Evolutionary conservation across 106 monocot species (phyloP), one percentile per base, ranked within the genome.

Genomic region (Chionographis japonica): DNA sequence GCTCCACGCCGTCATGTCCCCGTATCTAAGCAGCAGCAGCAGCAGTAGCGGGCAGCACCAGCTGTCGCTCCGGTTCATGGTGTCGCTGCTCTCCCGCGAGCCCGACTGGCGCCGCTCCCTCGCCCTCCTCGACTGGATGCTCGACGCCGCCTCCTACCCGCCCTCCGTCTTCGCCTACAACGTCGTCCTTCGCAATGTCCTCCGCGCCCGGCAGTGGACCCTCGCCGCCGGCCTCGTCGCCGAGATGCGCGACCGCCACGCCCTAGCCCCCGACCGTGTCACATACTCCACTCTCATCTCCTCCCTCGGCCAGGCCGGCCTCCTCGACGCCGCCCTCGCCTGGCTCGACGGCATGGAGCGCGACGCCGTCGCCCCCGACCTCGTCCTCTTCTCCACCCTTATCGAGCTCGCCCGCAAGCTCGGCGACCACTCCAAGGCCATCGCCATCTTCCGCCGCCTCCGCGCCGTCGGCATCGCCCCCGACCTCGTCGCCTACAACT

Each of bases 101-200:
- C 65, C 85, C 40, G 87, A 87, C 68, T 74, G 69, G 70, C 83
- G 81, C 36, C 92, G 98, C 58, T 84, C 90, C 70, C 79, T 98
- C 64, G 98, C 98, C 56, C 78, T 98, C 50, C 87, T 98, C 55
- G 98, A 98, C 82, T 95, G 91, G 95, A 88, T 91, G 94, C 62
- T 68, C 71, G 79, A 74, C 42, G 38, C 49, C 56, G 80, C 87
- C 58, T n/a, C 6, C 68, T 92, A 85, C 70, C 79, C 65, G 15
- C 79, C 85, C 4, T 78, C 86, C 53, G 62, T 78, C 67, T 59
- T 70, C 79, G 78, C 87, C 70, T 93, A 82, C 85, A 98, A 93
- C 66, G 80, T 93, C 62, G 83, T 82, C 74, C 74, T 97, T 53
- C 89, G 97, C 74, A 90, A 91, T 73, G 66, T 79, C 41, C 72